Base-by-base conservation (phyloP, 495 filamentous ascomycete genomes). In the Amorphotheca resinae region DNA sequence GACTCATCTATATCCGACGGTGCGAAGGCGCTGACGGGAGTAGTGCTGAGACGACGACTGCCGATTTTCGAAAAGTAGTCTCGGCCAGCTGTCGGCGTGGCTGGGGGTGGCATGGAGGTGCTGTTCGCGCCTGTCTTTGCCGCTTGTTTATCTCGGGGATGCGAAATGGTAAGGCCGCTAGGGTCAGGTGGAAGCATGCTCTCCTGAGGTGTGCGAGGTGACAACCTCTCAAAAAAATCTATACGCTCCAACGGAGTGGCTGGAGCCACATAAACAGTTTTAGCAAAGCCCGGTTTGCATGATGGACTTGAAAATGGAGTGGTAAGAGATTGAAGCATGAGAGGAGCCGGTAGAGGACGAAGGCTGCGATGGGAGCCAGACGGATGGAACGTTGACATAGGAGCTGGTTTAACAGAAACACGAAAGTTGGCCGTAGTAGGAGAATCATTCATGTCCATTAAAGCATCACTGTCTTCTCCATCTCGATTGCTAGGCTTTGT, bases 181-280 rank as follows among this genome's bases (percentile, higher is more conserved):
- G 84, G 77, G 56, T 94, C 86, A n/a, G 81, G 84, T 16, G 82
- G 80, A 20, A 76, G 65, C 53, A 85, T 69, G 34, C 68, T 67
- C 41, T 87, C 86, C 46, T 73, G 76, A 0, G 89, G 89, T 1
- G 89, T 96, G 38, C 68, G 82, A 26, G 89, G 89, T 3, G 84
- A 79, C 2, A 64, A 60, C 42, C 62, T 70, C 34, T 74, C 65
- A 45, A 57, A 56, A 46, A 59, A 64, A 50, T 66, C 68, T 46
- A 61, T 46, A 51, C 56, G 61, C 32, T 67, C 61, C 41, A 72
- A 53, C 37, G 74, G 71, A 54, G 66, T 72, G 26, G 67, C 72
- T 69, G 63, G 46, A 63, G 58, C 58, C 17, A 62, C 44, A 43
- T 53, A 44, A 54, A 59, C 59, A 57, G 54, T 49, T 56, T 72